Evolutionary conservation across 306 rosid genomes (phyloP), one percentile per base, ranked within the genome.

Genomic region (Amphicarpaea edgeworthii): DNA sequence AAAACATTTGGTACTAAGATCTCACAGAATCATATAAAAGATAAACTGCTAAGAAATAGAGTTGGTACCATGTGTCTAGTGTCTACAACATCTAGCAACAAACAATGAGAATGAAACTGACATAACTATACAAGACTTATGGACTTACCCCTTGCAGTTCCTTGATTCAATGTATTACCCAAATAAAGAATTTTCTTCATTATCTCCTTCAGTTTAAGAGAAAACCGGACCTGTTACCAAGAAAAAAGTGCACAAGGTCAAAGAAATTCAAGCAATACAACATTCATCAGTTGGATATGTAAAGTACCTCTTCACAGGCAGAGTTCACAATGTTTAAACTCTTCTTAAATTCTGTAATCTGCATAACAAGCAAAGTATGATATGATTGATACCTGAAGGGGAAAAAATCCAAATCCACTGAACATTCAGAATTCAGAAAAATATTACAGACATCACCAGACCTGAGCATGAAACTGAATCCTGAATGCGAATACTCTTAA

Each of bases 161-260:
- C 99, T 85, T 96, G 93, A 85, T 96, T 96, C 82, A 96, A 81
- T 67, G 96, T 90, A 74, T 96, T 96, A 53, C 99, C 99, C 83
- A 96, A 84, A 76, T 79, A 90, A 30, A 96, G 96, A 77, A 96
- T 96, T 80, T 85, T 90, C 86, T 86, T 87, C 98, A 92, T 82
- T 62, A 96, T 87, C 49, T 93, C 97, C 91, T 92, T 96, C 82
- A 96, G 77, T 79, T 92, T 93, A 76, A 53, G 68, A 61, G 97
- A 96, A 28, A 67, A 87, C 16, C 98, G 87, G 47, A 96, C 98
- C 99, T 96, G 72, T 81, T 65, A 73, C 76, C 73, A 53, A 47
- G 40, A 41, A 7, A 76, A 76, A 47, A 69, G 75, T 63, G 77
- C 37, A 74, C 23, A 54, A 75, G 85, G 81, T 77, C 70, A 83